Base-by-base conservation (phyloP, 2,329 filamentous ascomycete genomes). In the Phyllosticta citriasiana region DNA sequence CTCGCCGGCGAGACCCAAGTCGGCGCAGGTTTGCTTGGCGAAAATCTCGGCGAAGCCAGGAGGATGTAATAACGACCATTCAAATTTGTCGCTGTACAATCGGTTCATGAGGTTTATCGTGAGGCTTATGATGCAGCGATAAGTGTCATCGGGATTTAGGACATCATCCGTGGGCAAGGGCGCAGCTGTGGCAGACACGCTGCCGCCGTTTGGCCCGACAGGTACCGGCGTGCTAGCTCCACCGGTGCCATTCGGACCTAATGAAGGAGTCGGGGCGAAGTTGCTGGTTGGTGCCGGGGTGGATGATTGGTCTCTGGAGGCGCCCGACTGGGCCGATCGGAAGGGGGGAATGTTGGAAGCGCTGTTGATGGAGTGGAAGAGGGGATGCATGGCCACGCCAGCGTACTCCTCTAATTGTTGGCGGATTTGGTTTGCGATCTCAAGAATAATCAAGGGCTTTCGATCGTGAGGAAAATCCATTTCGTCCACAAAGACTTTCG, bases 371-470 rank as follows among this genome's bases (percentile, higher is more conserved):
- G 76, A 83, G 69, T 96, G 90, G 71, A 97, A 97, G 1, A 97
- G 80, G 0, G 94, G 93, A 70, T 97, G 93, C 47, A 97, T 82
- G 4, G 94, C 94, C 27, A 97, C 91, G 35, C 92, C 91, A 2
- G 94, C 92, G 69, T 97, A 97, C 73, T 99, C 94, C 70, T 97
- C 93, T 22, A 99, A 79, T 71, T 99, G 94, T 47, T 91, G 91
- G 24, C 94, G 87, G 66, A 99, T 97, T 72, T 97, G 92, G 67
- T 88, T 91, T 75, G 91, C 92, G 69, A 99, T 95, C 66, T 93
- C 88, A 64, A 84, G 80, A 10, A 91, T 86, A 67, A 91, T 83
- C 14, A 79, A 75, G 16, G 81, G 80, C 57, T 80, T 80, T 30
- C 78, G 71, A 52, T 87, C 83, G 63, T 89, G 87, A 3, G 93